Conservation (phyloP, 441 rosid species). For the Bruguiera hainesii region DNA sequence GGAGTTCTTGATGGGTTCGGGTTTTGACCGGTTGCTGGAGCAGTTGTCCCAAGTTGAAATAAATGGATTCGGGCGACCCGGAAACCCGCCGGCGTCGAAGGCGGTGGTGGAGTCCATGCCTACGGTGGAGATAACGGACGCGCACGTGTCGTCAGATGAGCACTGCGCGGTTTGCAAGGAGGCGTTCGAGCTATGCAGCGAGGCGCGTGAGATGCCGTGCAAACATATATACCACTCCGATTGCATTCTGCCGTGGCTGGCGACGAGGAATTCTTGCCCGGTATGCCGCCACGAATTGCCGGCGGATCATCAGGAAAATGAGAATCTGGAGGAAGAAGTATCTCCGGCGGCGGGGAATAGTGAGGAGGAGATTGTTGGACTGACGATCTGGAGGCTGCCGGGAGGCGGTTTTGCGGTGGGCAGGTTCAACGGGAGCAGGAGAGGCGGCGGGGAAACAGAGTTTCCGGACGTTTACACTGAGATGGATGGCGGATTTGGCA, state of each 20-base stretch:
- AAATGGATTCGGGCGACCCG: conserved; percentile 46
- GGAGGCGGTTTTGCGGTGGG: conserved; percentile 20
- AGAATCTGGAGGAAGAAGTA: conserved; percentile 8
- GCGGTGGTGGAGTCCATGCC: conserved; percentile 75
- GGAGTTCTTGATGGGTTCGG: conserved; percentile 68
- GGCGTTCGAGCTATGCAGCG: conserved; percentile 21
- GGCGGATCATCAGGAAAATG: background rate
- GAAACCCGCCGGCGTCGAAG: conserved; percentile 73
- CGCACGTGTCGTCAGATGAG: conserved; percentile 41
- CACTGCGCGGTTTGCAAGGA: conserved; percentile 26
- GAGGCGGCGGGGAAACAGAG: background rate
- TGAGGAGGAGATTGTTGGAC: conserved; percentile 16
- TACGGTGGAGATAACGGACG: conserved; percentile 37
- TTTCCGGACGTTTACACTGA: conserved; percentile 16
- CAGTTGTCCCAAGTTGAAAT: conserved; percentile 65
- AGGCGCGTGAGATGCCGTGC: conserved; percentile 28
- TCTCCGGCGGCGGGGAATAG: conserved; percentile 1
- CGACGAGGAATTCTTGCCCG: background rate
- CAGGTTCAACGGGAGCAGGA: conserved; percentile 14
- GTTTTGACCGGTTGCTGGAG: conserved; percentile 64
- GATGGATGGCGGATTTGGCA: background rate
- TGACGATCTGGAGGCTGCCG: conserved; percentile 20
- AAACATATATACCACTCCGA: conserved; percentile 14
- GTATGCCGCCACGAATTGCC: conserved; percentile 13
- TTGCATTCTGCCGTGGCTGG: background rate